Conservation (phyloP, 202 grass and related monocot species). For the Brachypodium distachyon region DNA sequence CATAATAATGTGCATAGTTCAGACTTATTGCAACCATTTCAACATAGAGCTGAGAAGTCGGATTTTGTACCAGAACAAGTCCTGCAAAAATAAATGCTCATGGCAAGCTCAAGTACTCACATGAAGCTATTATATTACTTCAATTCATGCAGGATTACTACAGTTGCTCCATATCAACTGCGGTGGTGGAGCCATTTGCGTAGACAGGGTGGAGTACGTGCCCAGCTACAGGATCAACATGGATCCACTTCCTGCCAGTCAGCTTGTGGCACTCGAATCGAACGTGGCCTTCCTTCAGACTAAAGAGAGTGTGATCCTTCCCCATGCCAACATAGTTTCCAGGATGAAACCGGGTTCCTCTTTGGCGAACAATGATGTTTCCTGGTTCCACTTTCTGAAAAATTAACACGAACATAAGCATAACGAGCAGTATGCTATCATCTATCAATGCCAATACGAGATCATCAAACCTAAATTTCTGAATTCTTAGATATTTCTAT, state of each 20-base stretch:
- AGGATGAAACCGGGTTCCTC: conserved; percentile 70
- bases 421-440: background rate
- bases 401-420: background rate
- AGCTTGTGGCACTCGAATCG: conserved; percentile 76
- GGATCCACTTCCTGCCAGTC: conserved; percentile 73
- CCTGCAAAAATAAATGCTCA: background rate
- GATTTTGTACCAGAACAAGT: no score
- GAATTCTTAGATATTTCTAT: background rate
- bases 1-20: no score
- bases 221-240: conserved; percentile 59
- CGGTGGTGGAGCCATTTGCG: background rate
- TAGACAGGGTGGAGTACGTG: conserved; percentile 73
- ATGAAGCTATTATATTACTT: background rate
- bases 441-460: background rate
- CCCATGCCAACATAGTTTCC: conserved; percentile 83
- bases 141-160: background rate
- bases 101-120: background rate
- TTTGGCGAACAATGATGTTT: conserved; percentile 82
- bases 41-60: background rate
- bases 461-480: background rate
- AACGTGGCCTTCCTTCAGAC: conserved; percentile 73
- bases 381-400: conserved; percentile 85
- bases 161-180: conserved; percentile 11
- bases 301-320: conserved; percentile 74
- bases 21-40: background rate